Evolutionary conservation across 306 rosid species (phyloP).

Genomic region (Begonia fuchsioides): DNA sequence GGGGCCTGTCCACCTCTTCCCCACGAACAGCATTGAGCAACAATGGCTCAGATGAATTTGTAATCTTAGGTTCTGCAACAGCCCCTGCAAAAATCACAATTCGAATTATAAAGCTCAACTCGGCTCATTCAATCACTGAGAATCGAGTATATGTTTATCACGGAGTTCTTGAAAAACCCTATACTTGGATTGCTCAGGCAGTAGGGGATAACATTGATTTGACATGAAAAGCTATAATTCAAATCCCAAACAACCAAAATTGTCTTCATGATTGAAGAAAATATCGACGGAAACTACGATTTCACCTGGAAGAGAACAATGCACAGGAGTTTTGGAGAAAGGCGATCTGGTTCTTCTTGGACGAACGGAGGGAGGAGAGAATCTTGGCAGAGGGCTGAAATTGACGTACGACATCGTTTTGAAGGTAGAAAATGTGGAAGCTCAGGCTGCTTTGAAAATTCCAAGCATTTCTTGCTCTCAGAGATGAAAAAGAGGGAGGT

Average conservation of each 20-base stretch:
- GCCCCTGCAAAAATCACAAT: constrained; percentile 30
- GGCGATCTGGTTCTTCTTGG: constrained; percentile 15
- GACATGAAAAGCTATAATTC: too few species aligned
- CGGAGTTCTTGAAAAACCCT: too few species aligned
- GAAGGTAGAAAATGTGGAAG: not conserved
- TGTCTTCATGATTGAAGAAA: too few species aligned
- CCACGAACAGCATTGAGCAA: constrained; percentile 84
- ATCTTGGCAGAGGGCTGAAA: constrained; percentile 23
- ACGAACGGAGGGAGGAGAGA: constrained; percentile 24
- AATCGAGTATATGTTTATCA: not conserved
- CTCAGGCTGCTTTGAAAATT: not conserved
- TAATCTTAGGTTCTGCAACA: constrained; percentile 41
- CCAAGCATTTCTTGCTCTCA: constrained; percentile 3
- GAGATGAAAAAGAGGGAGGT: constrained; percentile 1
- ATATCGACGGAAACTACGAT: not conserved
- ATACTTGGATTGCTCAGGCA: too few species aligned
- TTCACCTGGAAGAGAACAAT: constrained; percentile 55
- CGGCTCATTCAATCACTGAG: not conserved
- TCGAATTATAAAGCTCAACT: constrained; percentile 11
- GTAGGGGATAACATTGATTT: too few species aligned
- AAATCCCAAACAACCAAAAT: too few species aligned
- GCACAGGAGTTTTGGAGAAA: constrained; percentile 25
- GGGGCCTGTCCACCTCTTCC: constrained; percentile 75
- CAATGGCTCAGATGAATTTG: constrained; percentile 49
- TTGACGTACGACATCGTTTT: constrained; percentile 35